Conservation (phyloP, 495 filamentous ascomycete species). For the Xanthoparmelia taractica region DNA sequence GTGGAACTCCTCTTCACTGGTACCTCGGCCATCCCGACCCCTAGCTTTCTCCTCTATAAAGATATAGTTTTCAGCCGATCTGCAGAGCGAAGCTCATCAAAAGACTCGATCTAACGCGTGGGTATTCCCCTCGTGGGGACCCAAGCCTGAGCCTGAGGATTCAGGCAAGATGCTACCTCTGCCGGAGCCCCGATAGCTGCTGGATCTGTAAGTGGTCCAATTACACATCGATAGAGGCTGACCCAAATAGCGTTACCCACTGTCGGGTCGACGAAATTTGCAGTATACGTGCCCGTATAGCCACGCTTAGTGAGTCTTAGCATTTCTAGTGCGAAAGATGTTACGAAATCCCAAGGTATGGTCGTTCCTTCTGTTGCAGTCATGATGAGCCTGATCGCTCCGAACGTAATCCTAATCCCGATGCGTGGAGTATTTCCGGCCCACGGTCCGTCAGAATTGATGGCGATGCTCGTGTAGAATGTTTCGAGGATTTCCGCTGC, state of each 20-base stretch:
- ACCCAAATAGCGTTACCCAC: constrained; percentile 1
- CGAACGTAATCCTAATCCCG: background rate
- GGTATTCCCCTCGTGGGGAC: background rate
- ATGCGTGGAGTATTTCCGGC: background rate
- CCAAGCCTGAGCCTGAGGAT: background rate
- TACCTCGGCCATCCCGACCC: background rate
- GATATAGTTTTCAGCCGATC: background rate
- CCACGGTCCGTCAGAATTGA: background rate
- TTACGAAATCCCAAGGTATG: constrained; percentile 4
- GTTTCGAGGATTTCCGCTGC: background rate
- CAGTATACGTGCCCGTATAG: background rate
- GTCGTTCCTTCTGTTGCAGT: background rate
- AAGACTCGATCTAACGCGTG: background rate
- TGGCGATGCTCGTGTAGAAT: background rate
- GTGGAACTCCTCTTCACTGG: background rate
- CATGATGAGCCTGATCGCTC: background rate
- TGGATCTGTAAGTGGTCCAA: background rate
- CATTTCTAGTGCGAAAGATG: constrained; percentile 1
- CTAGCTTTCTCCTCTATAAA: background rate
- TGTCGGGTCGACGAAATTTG: background rate
- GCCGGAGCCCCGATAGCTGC: background rate
- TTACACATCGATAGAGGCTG: background rate
- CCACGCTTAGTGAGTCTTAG: background rate
- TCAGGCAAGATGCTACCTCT: background rate
- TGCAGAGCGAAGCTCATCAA: background rate